Percentiles rank a stretch among this genome's conserved stretches.
Evolutionary conservation across 2,329 filamentous ascomycete genomes (phyloP).

Genomic region (Scleromitrula shiraiana): DNA sequence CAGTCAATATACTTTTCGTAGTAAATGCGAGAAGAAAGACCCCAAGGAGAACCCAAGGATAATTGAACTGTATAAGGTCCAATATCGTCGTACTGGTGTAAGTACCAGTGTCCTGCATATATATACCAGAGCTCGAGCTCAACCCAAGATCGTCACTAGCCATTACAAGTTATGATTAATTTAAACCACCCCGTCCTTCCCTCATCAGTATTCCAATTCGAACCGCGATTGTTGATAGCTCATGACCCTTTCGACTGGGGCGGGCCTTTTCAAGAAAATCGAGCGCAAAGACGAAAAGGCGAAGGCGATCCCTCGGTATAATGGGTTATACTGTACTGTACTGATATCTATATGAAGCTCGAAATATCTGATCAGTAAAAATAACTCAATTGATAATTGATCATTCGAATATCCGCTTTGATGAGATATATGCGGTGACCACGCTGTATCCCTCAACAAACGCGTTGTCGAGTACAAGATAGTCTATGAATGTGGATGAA

Average conservation of each 20-base stretch:
- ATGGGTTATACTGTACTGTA: not conserved
- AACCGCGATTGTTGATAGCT: slow-evolving; percentile 17
- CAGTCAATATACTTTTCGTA: slow-evolving; percentile 47
- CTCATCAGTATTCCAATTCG: slow-evolving; percentile 24
- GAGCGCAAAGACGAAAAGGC: not conserved
- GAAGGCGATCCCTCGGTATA: slow-evolving; percentile 3
- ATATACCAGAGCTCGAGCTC: slow-evolving; percentile 15
- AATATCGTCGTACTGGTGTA: slow-evolving; percentile 16
- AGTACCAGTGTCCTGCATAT: slow-evolving; percentile 14
- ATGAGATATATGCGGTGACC: not conserved
- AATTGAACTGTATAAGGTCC: slow-evolving; percentile 36
- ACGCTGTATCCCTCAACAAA: too few relatives aligned
- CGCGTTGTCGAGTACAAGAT: slow-evolving; percentile 2
- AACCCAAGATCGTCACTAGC: slow-evolving; percentile 21
- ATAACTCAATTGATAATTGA: not conserved
- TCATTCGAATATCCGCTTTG: not conserved
- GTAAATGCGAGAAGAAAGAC: slow-evolving; percentile 58
- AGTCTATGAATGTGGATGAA: slow-evolving; percentile 1
- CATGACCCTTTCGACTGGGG: slow-evolving; percentile 9
- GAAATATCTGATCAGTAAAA: slow-evolving; percentile 7
- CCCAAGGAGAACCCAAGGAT: slow-evolving; percentile 54
- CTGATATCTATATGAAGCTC: slow-evolving; percentile 1
- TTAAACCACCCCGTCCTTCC: slow-evolving; percentile 21
- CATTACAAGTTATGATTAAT: slow-evolving; percentile 26
- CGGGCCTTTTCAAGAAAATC: not conserved